A percentile compares a stretch with the other conserved stretches of the same genome.
Conservation (phyloP, 2,329 filamentous ascomycete genomes). For the Ophiostoma novo-ulmi region DNA sequence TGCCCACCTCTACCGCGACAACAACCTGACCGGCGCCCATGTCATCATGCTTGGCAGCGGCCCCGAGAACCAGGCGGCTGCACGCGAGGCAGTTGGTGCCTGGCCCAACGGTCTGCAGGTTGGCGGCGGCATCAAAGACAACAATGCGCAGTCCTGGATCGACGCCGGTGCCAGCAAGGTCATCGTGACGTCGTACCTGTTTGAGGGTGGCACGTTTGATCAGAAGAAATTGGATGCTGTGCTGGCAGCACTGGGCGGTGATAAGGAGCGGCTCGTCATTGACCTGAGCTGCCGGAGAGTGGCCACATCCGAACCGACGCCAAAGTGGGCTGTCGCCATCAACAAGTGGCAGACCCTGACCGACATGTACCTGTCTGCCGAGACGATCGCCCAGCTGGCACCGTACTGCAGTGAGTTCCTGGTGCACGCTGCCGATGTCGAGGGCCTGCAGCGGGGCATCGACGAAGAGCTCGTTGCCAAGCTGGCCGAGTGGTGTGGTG, state of each 20-base stretch:
- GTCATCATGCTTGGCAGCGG: constrained; percentile 82
- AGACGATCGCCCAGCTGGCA: constrained; percentile 73
- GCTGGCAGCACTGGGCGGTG: constrained; percentile 64
- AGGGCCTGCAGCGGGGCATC: constrained; percentile 86
- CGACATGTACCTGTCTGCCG: constrained; percentile 78
- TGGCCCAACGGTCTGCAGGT: constrained; percentile 84
- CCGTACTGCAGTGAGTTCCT: constrained; percentile 95
- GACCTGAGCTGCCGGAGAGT: constrained; percentile 80
- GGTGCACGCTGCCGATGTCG: constrained; percentile 94
- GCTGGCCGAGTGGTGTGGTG: constrained; percentile 78
- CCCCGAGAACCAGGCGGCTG: constrained; percentile 76
- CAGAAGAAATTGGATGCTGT: constrained; percentile 69
- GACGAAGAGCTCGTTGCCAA: constrained; percentile 75
- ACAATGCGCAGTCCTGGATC: constrained; percentile 82
- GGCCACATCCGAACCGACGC: not conserved
- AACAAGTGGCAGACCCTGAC: constrained; percentile 99
- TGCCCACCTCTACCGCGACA: constrained; percentile 71
- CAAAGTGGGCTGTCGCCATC: constrained; percentile 88
- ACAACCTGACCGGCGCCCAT: constrained; percentile 72
- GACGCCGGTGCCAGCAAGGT: constrained; percentile 86
- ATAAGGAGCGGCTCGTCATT: constrained; percentile 80
- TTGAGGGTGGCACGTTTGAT: constrained; percentile 70
- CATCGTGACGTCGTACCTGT: constrained; percentile 94
- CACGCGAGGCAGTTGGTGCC: constrained; percentile 65
- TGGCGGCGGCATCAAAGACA: constrained; percentile 85